These are phyloP conservation scores for Geranium rotundifolium DNA, from an alignment of 345 rosid genomes.

Conservation along the genomic window DNA sequence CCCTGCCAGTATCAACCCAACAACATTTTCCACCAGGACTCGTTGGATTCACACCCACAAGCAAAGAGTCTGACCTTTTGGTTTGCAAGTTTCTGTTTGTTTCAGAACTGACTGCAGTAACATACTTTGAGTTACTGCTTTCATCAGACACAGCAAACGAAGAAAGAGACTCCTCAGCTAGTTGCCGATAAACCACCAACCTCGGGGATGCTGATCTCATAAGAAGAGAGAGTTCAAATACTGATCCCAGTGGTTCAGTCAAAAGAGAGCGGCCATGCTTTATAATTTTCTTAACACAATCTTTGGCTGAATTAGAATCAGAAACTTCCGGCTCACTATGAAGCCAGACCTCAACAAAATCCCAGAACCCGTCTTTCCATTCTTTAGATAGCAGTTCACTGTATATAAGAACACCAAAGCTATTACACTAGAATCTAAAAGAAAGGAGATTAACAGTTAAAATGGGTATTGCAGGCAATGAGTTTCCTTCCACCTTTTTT, in stretches of 20 bases:
- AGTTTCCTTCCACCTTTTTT: too few species aligned
- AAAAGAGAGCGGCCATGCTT: slow-evolving; percentile 38
- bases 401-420: slow-evolving; percentile 1
- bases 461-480: too few species aligned
- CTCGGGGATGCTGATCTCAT: slow-evolving; percentile 85
- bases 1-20: slow-evolving; percentile 87
- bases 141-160: slow-evolving; percentile 69
- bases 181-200: slow-evolving; percentile 76
- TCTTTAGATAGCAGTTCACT: slow-evolving; percentile 86
- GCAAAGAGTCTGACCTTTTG: slow-evolving; percentile 33
- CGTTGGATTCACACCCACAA: slow-evolving; percentile 39
- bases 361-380: slow-evolving; percentile 75
- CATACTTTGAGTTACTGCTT: slow-evolving; percentile 13
- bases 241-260: slow-evolving; percentile 46
- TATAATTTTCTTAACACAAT: slow-evolving; percentile 54
- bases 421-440: background rate
- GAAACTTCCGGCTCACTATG: slow-evolving; percentile 29
- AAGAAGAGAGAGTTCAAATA: slow-evolving; percentile 71
- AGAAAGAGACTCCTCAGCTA: slow-evolving; percentile 92
- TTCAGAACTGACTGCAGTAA: background rate
- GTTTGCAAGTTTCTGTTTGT: slow-evolving; percentile 11
- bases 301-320: slow-evolving; percentile 61
- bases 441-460: too few species aligned
- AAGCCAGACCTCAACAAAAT: slow-evolving; percentile 67
- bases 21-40: slow-evolving; percentile 64